A percentile compares a stretch with the other conserved stretches of the same genome.
These are phyloP conservation scores for Cladosporium sphaerospermum DNA, from an alignment of 2,329 filamentous ascomycete genomes.

Conservation along the genomic window DNA sequence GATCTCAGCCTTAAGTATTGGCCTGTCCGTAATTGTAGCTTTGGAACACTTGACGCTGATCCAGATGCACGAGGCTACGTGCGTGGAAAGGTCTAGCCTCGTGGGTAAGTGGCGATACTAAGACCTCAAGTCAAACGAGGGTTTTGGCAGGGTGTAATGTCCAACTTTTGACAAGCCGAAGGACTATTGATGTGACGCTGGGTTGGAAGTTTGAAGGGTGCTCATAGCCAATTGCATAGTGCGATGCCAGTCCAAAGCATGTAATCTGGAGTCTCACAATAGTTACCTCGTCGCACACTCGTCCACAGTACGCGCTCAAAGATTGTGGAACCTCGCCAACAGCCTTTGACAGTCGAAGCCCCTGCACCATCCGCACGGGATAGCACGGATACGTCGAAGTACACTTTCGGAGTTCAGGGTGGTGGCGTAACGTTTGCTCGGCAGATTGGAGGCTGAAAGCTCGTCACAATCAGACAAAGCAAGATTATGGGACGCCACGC, in stretches of 20 bases:
- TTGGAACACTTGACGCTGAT: neutral
- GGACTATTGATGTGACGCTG: neutral
- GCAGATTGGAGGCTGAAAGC: neutral
- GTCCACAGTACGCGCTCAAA: neutral
- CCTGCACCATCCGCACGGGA: constrained; percentile 1
- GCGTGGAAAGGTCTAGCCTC: neutral
- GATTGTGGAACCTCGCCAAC: constrained; percentile 5
- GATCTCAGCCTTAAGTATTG: neutral
- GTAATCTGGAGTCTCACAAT: constrained; percentile 1
- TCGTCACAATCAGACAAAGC: neutral
- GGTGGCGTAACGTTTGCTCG: neutral
- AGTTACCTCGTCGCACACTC: neutral
- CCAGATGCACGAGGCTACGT: neutral
- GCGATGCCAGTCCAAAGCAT: neutral
- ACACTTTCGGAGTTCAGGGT: neutral
- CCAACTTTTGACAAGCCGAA: neutral
- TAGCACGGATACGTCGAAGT: neutral
- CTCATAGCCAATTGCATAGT: neutral
- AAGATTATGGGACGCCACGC: neutral
- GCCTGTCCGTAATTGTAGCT: neutral
- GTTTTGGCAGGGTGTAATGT: neutral
- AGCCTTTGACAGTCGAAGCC: neutral
- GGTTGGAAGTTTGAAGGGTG: neutral
- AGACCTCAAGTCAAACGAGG: too few relatives aligned
- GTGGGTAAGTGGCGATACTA: too few relatives aligned